Percentiles rank a stretch among this genome's conserved stretches.
Conservation (phyloP, 805 yeast genomes). For the Yarrowia deformans region DNA sequence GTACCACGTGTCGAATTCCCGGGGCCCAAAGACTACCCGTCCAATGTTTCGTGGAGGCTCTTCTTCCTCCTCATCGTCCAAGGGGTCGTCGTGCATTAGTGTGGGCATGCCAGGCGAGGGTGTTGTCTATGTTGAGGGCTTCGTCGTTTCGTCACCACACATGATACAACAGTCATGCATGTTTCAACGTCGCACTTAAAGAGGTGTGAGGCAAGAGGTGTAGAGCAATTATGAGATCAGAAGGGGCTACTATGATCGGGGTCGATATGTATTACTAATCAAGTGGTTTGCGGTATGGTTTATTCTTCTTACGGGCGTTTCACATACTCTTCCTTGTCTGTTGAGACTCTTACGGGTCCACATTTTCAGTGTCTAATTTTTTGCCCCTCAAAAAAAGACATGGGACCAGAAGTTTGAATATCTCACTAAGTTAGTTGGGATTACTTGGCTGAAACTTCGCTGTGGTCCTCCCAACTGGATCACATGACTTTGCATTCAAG, state of each 20-base stretch:
- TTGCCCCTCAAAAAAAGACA: slow-evolving; percentile 17
- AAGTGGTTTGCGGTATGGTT: too few relatives aligned
- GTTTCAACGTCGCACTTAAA: slow-evolving; percentile 20
- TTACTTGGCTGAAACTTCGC: not conserved
- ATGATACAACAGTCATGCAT: slow-evolving; percentile 2
- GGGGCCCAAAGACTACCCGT: slow-evolving; percentile 71
- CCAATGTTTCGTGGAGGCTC: slow-evolving; percentile 60
- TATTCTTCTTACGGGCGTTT: too few relatives aligned
- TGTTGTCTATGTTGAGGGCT: slow-evolving; percentile 11
- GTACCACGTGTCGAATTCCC: slow-evolving; percentile 82
- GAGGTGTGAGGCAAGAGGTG: not conserved
- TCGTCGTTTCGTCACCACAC: slow-evolving; percentile 2
- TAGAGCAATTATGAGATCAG: too few relatives aligned
- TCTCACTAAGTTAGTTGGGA: too few relatives aligned
- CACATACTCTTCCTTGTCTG: too few relatives aligned
- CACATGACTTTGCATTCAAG: slow-evolving; percentile 15
- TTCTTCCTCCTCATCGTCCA: slow-evolving; percentile 38
- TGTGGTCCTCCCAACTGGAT: not conserved
- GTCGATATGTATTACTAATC: too few relatives aligned
- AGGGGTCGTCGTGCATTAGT: slow-evolving; percentile 22
- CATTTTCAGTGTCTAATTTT: not conserved
- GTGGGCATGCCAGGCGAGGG: slow-evolving; percentile 15
- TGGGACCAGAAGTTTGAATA: too few relatives aligned
- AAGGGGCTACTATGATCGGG: too few relatives aligned
- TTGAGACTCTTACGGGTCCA: not conserved